Evolutionary conservation across 2,329 filamentous ascomycete species (phyloP), one percentile per base, ranked within the genome.

Genomic region (Lecanosticta acicola): DNA sequence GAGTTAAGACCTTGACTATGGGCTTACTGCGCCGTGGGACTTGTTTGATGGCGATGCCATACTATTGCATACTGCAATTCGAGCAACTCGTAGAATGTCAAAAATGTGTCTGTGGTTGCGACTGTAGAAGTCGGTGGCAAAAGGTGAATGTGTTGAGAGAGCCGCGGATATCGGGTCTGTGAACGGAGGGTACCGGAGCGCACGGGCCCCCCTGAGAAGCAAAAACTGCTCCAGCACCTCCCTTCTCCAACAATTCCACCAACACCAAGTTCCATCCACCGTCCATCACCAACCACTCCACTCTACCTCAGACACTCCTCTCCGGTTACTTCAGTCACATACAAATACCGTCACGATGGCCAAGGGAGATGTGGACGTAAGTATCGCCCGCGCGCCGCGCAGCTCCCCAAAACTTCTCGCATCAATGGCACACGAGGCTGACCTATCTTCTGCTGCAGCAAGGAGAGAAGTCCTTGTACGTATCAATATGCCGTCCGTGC

Each of bases 341-440:
- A 39, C 20, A 34, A 55, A 44, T n/a, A 53, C 55, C 55, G 54
- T 50, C 54, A 53, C 38, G 48, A 59, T 59, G 56, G 39, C 54
- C 34, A 58, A 57, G 49, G 56, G 53, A 46, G 53, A 54, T 32
- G 56, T 48, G 29, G 45, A 50, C 26, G 39, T 41, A 41, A 41
- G 39, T 41, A 32, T 39, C 14, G 26, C 38, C n/a, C 48, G 32
- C 29, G 39, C 43, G 36, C 33, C 33, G 41, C 43, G 46, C 50
- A 16, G 19, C 32, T 34, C 32, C 24, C 29, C 11, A 47, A 38
- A 51, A 36, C 46, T 50, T 33, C 18, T 32, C 35, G 46, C 49
- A 32, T 45, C 42, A 14, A 36, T 48, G 29, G 24, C 37, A 13
- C 41, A 43, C 33, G 39, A 48, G 47, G 45, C n/a, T 41, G 33